Conservation (phyloP, 306 rosid species). For the Sechiopsis laciniata region DNA sequence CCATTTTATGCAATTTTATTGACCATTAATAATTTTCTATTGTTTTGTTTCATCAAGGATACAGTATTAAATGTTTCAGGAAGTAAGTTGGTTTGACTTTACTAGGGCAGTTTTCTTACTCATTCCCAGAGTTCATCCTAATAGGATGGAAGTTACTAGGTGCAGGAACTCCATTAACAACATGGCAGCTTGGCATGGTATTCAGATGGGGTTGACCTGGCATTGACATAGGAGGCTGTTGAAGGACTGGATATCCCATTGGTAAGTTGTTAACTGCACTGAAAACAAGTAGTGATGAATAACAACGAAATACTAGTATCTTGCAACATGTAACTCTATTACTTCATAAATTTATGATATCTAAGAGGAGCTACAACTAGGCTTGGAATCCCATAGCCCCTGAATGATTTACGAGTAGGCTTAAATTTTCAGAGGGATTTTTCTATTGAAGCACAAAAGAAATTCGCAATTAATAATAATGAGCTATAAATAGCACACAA, state of each 20-base stretch:
- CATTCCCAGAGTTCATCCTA: slow-evolving; percentile 67
- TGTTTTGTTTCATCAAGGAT: not conserved
- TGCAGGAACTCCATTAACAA: slow-evolving; percentile 91
- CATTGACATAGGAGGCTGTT: slow-evolving; percentile 59
- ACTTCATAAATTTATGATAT: not conserved
- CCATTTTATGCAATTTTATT: not conserved
- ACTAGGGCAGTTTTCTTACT: slow-evolving; percentile 43
- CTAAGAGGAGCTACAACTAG: not conserved
- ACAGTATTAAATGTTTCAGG: not conserved
- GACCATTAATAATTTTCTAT: not conserved
- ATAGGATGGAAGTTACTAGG: slow-evolving; percentile 77
- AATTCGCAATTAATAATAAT: not conserved
- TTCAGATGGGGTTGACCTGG: slow-evolving; percentile 75
- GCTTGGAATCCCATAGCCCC: not conserved
- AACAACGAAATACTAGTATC: slow-evolving; percentile 22
- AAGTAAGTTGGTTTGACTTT: not conserved
- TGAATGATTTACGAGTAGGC: slow-evolving; percentile 1
- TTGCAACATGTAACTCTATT: not conserved
- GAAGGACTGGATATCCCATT: slow-evolving; percentile 88
- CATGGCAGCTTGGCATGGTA: slow-evolving; percentile 71
- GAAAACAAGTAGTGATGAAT: slow-evolving; percentile 58
- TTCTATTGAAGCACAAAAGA: slow-evolving; percentile 12
- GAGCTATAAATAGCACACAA: not conserved
- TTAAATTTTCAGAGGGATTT: not conserved
- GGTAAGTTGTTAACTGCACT: slow-evolving; percentile 96